These are phyloP conservation scores for Aureobasidium sp. DNA, from an alignment of 2,329 filamentous ascomycete genomes.

Conservation along the genomic window DNA sequence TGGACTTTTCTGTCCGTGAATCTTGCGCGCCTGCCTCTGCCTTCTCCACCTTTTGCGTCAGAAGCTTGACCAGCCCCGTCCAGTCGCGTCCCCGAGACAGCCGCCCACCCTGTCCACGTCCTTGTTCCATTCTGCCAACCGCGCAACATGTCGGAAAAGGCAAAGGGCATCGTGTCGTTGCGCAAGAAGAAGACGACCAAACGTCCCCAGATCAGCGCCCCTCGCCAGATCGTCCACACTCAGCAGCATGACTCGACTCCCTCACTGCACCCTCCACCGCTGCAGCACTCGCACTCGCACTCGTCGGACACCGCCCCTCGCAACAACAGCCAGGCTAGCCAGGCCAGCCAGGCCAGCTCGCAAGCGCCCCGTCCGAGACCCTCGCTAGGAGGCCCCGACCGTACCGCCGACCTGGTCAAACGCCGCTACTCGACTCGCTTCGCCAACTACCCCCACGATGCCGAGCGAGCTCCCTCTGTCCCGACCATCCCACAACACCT, in stretches of 20 bases:
- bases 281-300: neutral
- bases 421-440: conserved; percentile 90
- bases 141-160: conserved; percentile 35
- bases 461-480: conserved; percentile 46
- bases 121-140: too few species aligned
- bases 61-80: neutral
- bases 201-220: conserved; percentile 52
- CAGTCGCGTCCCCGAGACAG: neutral
- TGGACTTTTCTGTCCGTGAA: neutral
- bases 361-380: conserved; percentile 30
- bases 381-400: conserved; percentile 31
- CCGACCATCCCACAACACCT: conserved; percentile 54
- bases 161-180: conserved; percentile 40
- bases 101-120: neutral
- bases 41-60: neutral
- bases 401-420: conserved; percentile 79
- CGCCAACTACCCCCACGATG: conserved; percentile 56
- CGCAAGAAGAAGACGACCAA: conserved; percentile 51
- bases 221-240: conserved; percentile 41
- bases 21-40: neutral
- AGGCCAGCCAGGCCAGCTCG: conserved; percentile 16
- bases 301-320: neutral
- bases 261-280: neutral
- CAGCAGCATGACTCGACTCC: conserved; percentile 9
- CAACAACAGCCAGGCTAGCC: conserved; percentile 1